Percentiles rank a stretch among this genome's conserved stretches.
These are phyloP conservation scores for Clitocybe nebularis DNA, from an alignment of 1,284 basidiomycete species.

Conservation along the genomic window DNA sequence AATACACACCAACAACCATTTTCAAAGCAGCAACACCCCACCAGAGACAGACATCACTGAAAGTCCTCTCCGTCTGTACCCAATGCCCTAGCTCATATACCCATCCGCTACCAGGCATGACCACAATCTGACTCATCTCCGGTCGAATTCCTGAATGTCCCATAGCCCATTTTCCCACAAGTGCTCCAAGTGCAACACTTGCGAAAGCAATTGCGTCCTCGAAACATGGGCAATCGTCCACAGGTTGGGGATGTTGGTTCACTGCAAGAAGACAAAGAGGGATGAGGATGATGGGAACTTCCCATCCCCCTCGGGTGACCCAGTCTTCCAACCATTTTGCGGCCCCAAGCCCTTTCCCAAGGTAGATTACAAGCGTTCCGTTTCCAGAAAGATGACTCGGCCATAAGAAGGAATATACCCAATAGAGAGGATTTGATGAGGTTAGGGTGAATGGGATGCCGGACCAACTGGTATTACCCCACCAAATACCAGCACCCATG, in stretches of 20 bases:
- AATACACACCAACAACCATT: slow-evolving; percentile 50
- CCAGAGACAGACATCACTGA: slow-evolving; percentile 51
- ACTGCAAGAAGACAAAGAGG: slow-evolving; percentile 71
- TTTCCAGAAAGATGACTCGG: slow-evolving; percentile 16
- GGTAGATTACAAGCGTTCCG: slow-evolving; percentile 22
- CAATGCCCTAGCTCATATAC: slow-evolving; percentile 29
- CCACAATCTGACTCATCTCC: slow-evolving; percentile 20
- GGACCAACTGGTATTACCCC: slow-evolving; percentile 37
- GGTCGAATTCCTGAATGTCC: slow-evolving; percentile 29
- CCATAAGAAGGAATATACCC: slow-evolving; percentile 19
- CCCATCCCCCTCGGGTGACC: slow-evolving; percentile 50
- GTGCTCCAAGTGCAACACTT: slow-evolving; percentile 78
- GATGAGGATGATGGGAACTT: slow-evolving; percentile 69
- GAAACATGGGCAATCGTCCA: slow-evolving; percentile 97
- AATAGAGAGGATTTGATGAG: slow-evolving; percentile 24
- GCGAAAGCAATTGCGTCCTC: slow-evolving; percentile 95
- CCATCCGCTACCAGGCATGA: slow-evolving; percentile 60
- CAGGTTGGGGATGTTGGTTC: slow-evolving; percentile 87
- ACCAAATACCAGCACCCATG: slow-evolving; percentile 71
- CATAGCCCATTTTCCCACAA: slow-evolving; percentile 62
- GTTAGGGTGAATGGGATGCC: slow-evolving; percentile 32
- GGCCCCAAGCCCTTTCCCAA: slow-evolving; percentile 37
- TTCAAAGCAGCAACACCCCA: slow-evolving; percentile 56
- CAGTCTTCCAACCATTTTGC: slow-evolving; percentile 43
- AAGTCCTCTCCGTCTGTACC: slow-evolving; percentile 34